phyloP scores from a whole-genome alignment of 129 eudicot species.

The Lactuca sativa region DNA sequence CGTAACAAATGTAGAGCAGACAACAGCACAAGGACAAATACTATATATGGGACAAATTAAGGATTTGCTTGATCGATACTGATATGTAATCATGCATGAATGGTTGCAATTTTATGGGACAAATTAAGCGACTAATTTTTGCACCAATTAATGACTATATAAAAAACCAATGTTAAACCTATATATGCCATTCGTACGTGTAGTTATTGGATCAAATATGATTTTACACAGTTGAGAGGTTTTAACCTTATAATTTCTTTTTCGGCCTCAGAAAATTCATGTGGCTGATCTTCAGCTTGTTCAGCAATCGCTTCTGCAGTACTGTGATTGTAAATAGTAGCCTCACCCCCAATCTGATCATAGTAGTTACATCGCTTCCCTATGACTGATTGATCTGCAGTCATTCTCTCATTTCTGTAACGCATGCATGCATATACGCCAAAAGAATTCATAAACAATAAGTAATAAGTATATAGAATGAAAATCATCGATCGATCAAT shows the following conservation, averaged over 20 bases:
- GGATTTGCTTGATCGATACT: no score
- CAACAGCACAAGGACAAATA: background rate
- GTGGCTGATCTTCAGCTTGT: slow-evolving; percentile 40
- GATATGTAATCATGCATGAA: no score
- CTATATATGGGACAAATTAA: background rate
- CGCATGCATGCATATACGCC: background rate
- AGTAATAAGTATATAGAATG: background rate
- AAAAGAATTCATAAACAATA: slow-evolving; percentile 25
- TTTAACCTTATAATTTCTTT: slow-evolving; percentile 54
- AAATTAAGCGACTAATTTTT: no score
- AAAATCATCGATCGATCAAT: background rate
- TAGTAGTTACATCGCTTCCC: slow-evolving; percentile 65
- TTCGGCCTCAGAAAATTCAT: slow-evolving; percentile 64
- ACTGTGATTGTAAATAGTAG: slow-evolving; percentile 48
- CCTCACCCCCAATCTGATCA: slow-evolving; percentile 60
- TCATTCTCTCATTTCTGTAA: slow-evolving; percentile 75
- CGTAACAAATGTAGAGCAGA: background rate
- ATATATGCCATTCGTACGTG: no score
- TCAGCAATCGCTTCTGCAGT: slow-evolving; percentile 61
- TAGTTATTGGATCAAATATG: no score
- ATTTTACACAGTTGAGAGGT: background rate
- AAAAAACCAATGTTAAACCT: no score
- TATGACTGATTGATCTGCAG: slow-evolving; percentile 68
- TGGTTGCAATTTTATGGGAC: no score
- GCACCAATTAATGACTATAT: no score